These are phyloP conservation scores for Aspergillus persii DNA, from an alignment of 2,329 filamentous ascomycete genomes.

Conservation along the genomic window DNA sequence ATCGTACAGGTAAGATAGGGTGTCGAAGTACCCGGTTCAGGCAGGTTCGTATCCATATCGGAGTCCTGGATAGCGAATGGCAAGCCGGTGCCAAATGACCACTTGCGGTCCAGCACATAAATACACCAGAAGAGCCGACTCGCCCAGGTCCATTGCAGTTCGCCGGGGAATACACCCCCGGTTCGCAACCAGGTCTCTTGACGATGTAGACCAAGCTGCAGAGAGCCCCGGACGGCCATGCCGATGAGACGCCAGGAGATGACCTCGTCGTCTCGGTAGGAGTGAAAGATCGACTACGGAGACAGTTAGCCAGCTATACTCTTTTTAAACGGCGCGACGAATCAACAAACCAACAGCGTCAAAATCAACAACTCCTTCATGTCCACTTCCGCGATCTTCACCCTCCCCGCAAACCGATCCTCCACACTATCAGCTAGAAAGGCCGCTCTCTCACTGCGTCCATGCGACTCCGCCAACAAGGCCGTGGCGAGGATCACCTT, in stretches of 20 bases:
- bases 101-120: slow-evolving; percentile 52
- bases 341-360: slow-evolving; percentile 25
- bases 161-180: slow-evolving; percentile 36
- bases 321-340: background rate
- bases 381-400: slow-evolving; percentile 37
- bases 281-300: slow-evolving; percentile 35
- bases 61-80: slow-evolving; percentile 50
- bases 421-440: slow-evolving; percentile 35
- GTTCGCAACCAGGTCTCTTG: slow-evolving; percentile 41
- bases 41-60: slow-evolving; percentile 51
- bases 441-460: slow-evolving; percentile 61
- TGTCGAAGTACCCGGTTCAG: slow-evolving; percentile 40
- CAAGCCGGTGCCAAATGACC: slow-evolving; percentile 53
- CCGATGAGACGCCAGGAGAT: slow-evolving; percentile 51
- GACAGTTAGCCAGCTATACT: background rate
- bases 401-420: slow-evolving; percentile 31
- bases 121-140: slow-evolving; percentile 51
- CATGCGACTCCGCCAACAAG: slow-evolving; percentile 71
- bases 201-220: slow-evolving; percentile 52
- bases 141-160: slow-evolving; percentile 36
- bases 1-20: slow-evolving; percentile 51
- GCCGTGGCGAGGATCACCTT: slow-evolving; percentile 79
- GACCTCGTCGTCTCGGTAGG: slow-evolving; percentile 50
- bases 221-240: slow-evolving; percentile 46
- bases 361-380: slow-evolving; percentile 39